These are phyloP conservation scores for Aspergillus aculeatus DNA, from an alignment of 2,329 filamentous ascomycete species.

Conservation along the genomic window DNA sequence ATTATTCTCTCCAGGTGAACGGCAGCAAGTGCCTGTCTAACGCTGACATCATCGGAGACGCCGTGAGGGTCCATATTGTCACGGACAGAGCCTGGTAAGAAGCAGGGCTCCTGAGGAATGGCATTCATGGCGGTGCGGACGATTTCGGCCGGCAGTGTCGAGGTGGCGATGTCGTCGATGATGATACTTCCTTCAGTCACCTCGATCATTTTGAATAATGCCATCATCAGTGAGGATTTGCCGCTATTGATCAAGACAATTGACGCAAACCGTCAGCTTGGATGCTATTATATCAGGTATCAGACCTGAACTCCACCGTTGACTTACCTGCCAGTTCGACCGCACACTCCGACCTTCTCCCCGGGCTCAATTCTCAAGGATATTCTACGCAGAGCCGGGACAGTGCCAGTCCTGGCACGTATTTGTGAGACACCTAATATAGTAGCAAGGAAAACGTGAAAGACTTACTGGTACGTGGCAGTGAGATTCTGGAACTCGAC, in stretches of 20 bases:
- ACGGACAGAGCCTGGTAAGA: slow-evolving; percentile 23
- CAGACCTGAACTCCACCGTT: no score
- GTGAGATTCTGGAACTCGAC: no score
- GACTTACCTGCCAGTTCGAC: no score
- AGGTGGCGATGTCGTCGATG: slow-evolving; percentile 27
- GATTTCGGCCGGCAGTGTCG: slow-evolving; percentile 14
- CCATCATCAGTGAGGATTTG: slow-evolving; percentile 25
- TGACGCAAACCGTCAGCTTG: no score
- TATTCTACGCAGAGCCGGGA: no score
- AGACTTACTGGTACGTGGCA: no score
- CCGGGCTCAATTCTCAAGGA: no score
- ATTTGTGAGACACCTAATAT: no score
- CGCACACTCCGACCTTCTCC: no score
- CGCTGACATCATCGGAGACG: slow-evolving; percentile 16
- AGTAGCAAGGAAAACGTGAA: no score
- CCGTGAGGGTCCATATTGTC: slow-evolving; percentile 30
- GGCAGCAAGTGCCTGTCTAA: slow-evolving; percentile 23
- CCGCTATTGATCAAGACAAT: slow-evolving; percentile 9
- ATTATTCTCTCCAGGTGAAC: slow-evolving; percentile 27
- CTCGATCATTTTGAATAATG: slow-evolving; percentile 29
- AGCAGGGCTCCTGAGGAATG: slow-evolving; percentile 25
- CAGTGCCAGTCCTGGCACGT: no score
- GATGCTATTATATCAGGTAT: no score
- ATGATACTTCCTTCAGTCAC: slow-evolving; percentile 23
- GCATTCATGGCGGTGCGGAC: slow-evolving; percentile 19